Percentiles rank a stretch among this genome's conserved stretches.
phyloP scores from a whole-genome alignment of 2,329 filamentous ascomycete genomes.

The Scedosporium dehoogii region DNA sequence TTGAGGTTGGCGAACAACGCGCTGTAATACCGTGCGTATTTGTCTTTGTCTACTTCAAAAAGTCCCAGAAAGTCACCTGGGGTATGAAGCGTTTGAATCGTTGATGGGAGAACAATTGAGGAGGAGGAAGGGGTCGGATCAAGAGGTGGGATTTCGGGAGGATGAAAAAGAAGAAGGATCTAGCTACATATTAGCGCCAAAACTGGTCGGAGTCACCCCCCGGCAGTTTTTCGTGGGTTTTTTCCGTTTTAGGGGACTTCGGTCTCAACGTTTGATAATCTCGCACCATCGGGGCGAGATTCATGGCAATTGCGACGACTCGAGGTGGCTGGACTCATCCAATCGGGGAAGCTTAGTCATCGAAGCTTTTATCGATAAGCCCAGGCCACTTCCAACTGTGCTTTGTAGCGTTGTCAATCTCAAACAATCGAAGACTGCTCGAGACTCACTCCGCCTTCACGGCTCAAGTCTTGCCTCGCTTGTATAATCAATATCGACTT shows the following conservation, averaged over 20 bases:
- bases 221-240: neutral
- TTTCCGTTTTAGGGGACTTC: neutral
- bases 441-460: neutral
- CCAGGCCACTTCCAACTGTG: neutral
- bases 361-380: neutral
- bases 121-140: neutral
- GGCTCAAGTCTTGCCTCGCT: neutral
- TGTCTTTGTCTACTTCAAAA: neutral
- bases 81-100: too few relatives aligned
- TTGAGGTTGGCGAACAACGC: neutral
- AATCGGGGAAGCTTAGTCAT: too few relatives aligned
- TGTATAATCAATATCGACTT: neutral
- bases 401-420: neutral
- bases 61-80: too few relatives aligned
- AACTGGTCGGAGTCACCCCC: neutral
- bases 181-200: neutral
- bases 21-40: too few relatives aligned
- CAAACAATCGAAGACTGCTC: neutral
- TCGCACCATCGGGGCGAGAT: neutral
- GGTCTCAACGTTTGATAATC: neutral
- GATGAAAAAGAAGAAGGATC: neutral
- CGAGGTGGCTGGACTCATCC: neutral
- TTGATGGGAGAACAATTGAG: neutral
- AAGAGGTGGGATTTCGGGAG: neutral
- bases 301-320: neutral